These are phyloP conservation scores for Juncus effusus DNA, from an alignment of 176 grass and related monocot genomes.

Conservation along the genomic window DNA sequence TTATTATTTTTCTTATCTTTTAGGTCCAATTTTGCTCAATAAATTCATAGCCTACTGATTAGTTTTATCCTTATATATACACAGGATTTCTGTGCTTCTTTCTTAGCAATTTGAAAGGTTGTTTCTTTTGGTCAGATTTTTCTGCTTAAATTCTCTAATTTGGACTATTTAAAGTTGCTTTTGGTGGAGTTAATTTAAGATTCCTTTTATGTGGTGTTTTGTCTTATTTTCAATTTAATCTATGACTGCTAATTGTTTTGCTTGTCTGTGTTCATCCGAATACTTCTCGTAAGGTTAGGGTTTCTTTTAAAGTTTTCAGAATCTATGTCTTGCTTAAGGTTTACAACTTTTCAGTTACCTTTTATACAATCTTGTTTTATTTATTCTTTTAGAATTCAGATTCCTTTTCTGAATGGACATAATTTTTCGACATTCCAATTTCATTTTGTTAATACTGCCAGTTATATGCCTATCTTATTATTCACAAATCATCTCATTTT, in stretches of 20 bases:
- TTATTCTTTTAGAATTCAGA: too few relatives aligned
- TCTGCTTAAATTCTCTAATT: constrained; percentile 10
- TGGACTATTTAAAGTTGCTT: neutral
- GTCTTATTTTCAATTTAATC: neutral
- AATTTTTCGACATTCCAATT: too few relatives aligned
- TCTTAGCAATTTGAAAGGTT: neutral
- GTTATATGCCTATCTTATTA: too few relatives aligned
- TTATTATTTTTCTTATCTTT: too few relatives aligned
- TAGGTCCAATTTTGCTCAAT: neutral
- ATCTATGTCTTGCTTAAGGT: too few relatives aligned
- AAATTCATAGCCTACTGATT: neutral
- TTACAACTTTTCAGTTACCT: too few relatives aligned
- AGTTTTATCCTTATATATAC: neutral
- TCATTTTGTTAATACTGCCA: too few relatives aligned
- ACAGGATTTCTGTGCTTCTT: neutral
- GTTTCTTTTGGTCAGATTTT: neutral
- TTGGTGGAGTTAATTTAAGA: too few relatives aligned
- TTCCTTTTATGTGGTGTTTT: neutral
- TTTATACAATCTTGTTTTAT: too few relatives aligned
- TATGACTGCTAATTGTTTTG: neutral
- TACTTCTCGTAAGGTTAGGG: constrained; percentile 10
- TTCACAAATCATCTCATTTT: neutral
- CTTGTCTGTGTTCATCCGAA: too few relatives aligned
- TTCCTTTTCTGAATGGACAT: too few relatives aligned
- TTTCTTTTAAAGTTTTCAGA: neutral